Conservation (phyloP, 176 grass and related monocot species). For the Cenchrus purpureus region DNA sequence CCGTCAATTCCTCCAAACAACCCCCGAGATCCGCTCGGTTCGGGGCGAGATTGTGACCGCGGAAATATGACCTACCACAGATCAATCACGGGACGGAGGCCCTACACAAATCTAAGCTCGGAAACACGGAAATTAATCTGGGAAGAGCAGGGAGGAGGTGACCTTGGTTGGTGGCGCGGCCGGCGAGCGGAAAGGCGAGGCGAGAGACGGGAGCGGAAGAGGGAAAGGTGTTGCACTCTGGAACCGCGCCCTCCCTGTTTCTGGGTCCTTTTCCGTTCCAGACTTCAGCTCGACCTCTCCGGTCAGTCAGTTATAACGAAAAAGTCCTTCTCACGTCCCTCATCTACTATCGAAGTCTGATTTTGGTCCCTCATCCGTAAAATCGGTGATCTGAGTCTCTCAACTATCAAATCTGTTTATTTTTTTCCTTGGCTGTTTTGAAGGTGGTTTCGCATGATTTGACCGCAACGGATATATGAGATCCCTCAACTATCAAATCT, state of each 20-base stretch:
- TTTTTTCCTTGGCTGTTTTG: too few relatives aligned
- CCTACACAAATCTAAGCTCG: neutral
- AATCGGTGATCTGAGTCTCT: too few relatives aligned
- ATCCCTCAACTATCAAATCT: too few relatives aligned
- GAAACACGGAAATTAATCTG: neutral
- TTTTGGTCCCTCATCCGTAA: too few relatives aligned
- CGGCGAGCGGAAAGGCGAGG: neutral
- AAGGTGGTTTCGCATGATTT: too few relatives aligned
- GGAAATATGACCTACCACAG: neutral
- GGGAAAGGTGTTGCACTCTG: neutral
- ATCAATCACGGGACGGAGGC: neutral
- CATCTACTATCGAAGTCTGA: too few relatives aligned
- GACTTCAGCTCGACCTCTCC: too few relatives aligned
- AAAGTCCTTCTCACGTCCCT: too few relatives aligned
- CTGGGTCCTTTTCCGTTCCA: neutral
- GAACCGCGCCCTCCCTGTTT: neutral
- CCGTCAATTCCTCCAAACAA: neutral
- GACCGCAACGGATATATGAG: too few relatives aligned
- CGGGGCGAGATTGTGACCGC: neutral
- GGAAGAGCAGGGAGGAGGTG: neutral
- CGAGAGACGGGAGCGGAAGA: conserved; percentile 8
- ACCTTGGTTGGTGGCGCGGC: conserved; percentile 35
- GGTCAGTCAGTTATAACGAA: too few relatives aligned
- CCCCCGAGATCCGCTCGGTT: conserved; percentile 19
- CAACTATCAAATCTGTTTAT: too few relatives aligned